A percentile compares a stretch with the other conserved stretches of the same genome.
phyloP scores from a whole-genome alignment of 2,329 filamentous ascomycete genomes.

The Aciculosporium take region DNA sequence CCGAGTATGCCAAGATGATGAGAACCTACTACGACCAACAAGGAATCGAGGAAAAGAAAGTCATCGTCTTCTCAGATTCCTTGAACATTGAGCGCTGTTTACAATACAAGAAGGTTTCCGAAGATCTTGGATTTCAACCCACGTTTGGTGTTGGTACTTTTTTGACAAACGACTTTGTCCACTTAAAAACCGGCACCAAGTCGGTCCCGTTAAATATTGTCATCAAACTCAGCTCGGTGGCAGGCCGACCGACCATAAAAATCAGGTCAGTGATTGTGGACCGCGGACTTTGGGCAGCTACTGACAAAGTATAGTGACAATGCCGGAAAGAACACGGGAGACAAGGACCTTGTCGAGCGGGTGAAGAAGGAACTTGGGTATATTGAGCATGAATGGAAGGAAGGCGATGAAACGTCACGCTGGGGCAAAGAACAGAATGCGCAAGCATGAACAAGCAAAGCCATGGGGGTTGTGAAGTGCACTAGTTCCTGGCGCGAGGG shows the following conservation, averaged over 20 bases:
- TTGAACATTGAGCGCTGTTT: conserved; percentile 82
- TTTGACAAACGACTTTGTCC: conserved; percentile 86
- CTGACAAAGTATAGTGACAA: conserved; percentile 45
- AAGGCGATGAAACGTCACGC: conserved; percentile 68
- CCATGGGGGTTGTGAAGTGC: background rate
- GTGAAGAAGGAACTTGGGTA: conserved; percentile 84
- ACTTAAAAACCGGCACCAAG: conserved; percentile 59
- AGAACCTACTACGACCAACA: conserved; percentile 65
- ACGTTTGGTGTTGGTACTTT: conserved; percentile 93
- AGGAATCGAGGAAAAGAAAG: conserved; percentile 67
- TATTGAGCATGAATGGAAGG: conserved; percentile 67
- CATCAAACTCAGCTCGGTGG: conserved; percentile 84
- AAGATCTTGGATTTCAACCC: conserved; percentile 66
- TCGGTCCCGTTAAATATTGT: conserved; percentile 92
- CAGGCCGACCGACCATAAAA: conserved; percentile 73
- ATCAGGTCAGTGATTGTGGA: conserved; percentile 39
- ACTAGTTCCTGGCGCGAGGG: background rate
- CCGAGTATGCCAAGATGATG: conserved; percentile 65
- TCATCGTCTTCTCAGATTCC: conserved; percentile 90
- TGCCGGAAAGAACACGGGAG: conserved; percentile 84
- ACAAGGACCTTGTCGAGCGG: conserved; percentile 59
- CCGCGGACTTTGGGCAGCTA: background rate
- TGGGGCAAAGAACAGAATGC: conserved; percentile 49
- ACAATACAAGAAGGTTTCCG: conserved; percentile 74
- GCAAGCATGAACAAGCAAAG: background rate